Evolutionary conservation across 768 basidiomycete species (phyloP), one percentile per base, ranked within the genome.

Genomic region (Kwoniella dendrophila): DNA sequence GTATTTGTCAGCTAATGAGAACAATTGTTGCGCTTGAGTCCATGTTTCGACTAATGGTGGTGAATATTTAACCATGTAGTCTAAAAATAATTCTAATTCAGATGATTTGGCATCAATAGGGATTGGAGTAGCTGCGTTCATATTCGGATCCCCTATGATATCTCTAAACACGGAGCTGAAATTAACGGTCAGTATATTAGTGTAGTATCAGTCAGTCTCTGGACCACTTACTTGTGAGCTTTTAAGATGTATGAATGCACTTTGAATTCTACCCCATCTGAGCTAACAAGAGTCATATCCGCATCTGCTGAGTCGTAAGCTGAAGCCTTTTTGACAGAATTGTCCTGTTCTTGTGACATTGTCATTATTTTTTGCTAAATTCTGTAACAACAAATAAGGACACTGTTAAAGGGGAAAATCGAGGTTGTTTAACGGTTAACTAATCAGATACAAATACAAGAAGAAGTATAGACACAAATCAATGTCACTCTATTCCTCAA

Each of bases 211-310:
- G n/a, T n/a, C n/a, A n/a, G n/a, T n/a, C n/a, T n/a, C n/a, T n/a
- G n/a, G n/a, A n/a, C n/a, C n/a, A n/a, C 58, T 51, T 26, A 63
- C 62, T 48, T 56, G 6, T 32, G 30, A 0, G 62, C 53, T 52
- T 63, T 56, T 1, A 63, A 38, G 18, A 26, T 50, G 32, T 56
- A 57, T 12, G 62, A 63, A 32, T 57, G 29, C n/a, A 63, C 62
- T 41, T 41, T 49, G 41, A 57, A 63, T 1, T 36, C 8, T 1
- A 50, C 26, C 10, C 27, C 48, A 29, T 63, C 62, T 14, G n/a
- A 51, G 30, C 48, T 56, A 16, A 48, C 33, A 3, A 63, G 49
- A 18, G 29, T 51, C 20, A 63, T 32, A 36, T 63, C 56, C n/a
- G 53, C 61, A 26, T 26, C 20, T 7, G 7, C 20, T 26, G 24